Evolutionary conservation across 1,139 yeast genomes (phyloP), one percentile per base, ranked within the genome.

Genomic region (Geotrichum aggregatum): DNA sequence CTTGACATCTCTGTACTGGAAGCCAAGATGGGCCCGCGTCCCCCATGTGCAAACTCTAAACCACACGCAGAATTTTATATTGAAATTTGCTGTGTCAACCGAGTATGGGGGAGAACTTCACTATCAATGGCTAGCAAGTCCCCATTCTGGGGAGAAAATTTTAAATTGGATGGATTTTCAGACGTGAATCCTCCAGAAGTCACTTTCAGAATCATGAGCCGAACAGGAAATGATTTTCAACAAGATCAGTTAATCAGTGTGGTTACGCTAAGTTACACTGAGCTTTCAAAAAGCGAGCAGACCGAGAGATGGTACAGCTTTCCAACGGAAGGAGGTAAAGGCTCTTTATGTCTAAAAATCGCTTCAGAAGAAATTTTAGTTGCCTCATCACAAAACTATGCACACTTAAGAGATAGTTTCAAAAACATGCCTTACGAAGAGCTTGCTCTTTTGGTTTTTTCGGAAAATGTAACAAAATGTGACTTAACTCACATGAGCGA

Each of bases 1-100:
- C 74, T 83, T 28, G 68, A 71, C 18, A 70, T 81, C 28, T 84
- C 83, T 56, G 78, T 88, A 14, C 69, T 87, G 39, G 95, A 87
- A 61, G 89, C 88, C 7, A 79, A 78, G 26, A 14, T 47, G 6
- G 40, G 18, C 5, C 42, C 24, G 6, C 28, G 28, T 24, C 28
- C 8, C 28, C 28, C 28, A 5, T 24, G 7, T 24, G 28, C 28
- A 24, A 24, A 5, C 5, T 5, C 5, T 8, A 24, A 24, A 24
- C 28, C 28, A 24, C 8, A 24, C 28, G 7, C 36, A 6, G 42
- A 47, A 19, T 19, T 43, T 24, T 80, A 79, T 58, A 79, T 80
- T 1, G 84, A 80, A 59, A 76, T 79, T 3, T 68, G 74, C 40
- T 75, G 77, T 74, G 77, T 80, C 74, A 77, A 77, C 3, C 68